phyloP scores from a whole-genome alignment of 2,329 filamentous ascomycete species.

The Pleomassaria siparia region DNA sequence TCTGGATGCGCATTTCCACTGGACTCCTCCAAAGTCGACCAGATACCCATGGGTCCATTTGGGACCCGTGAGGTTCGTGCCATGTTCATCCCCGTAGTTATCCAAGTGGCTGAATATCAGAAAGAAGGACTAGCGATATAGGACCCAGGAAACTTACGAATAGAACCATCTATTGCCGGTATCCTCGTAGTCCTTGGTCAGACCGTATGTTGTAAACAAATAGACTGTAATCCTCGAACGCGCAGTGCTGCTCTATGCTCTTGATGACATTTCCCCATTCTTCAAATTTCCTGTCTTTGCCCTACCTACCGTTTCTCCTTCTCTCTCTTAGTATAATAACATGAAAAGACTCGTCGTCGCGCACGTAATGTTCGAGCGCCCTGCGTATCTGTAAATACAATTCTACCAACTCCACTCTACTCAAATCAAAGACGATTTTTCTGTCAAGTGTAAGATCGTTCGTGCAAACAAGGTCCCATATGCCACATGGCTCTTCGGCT shows the following conservation, averaged over 20 bases:
- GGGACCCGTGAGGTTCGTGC: not conserved
- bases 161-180: constrained; percentile 1
- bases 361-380: not conserved
- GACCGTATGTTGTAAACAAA: constrained; percentile 1
- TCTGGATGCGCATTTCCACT: constrained; percentile 3
- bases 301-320: not conserved
- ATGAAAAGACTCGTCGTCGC: not conserved
- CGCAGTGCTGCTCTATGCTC: not conserved
- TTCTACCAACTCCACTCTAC: not conserved
- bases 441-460: constrained; percentile 2
- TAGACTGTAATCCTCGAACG: constrained; percentile 1
- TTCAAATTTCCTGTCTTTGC: not conserved
- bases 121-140: not conserved
- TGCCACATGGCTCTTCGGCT: not conserved
- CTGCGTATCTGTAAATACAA: not conserved
- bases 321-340: not conserved
- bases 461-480: not conserved
- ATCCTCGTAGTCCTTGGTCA: constrained; percentile 1
- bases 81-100: constrained; percentile 1
- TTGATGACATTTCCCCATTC: not conserved
- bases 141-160: not conserved
- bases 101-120: constrained; percentile 1
- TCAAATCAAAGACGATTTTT: not conserved
- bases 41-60: not conserved
- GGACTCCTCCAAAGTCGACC: constrained; percentile 1